phyloP scores from a whole-genome alignment of 2,329 filamentous ascomycete genomes.

The Aureobasidium subglaciale region DNA sequence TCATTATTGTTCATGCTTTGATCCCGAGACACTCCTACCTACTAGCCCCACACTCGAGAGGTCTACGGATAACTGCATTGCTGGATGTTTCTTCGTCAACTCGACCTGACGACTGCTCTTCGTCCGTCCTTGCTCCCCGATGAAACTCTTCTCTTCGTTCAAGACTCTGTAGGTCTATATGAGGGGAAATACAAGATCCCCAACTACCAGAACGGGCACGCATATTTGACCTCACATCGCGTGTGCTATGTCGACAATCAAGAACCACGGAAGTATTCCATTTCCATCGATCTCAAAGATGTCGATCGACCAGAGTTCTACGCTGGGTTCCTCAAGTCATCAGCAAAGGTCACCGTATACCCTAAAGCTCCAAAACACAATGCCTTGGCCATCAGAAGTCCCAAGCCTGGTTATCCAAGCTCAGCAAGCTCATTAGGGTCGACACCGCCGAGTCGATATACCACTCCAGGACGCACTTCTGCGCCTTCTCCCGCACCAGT shows the following conservation, averaged over 20 bases:
- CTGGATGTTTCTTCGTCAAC: conserved; percentile 95
- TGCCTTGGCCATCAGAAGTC: conserved; percentile 49
- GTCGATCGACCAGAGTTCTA: conserved; percentile 89
- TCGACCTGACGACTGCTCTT: conserved; percentile 93
- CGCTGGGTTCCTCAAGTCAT: conserved; percentile 89
- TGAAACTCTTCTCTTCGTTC: conserved; percentile 91
- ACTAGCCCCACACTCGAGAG: background rate
- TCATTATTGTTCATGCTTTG: no score
- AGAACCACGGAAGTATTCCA: conserved; percentile 76
- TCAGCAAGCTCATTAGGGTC: conserved; percentile 44
- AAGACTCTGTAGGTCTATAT: conserved; percentile 95
- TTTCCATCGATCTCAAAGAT: conserved; percentile 81
- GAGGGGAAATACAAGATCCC: conserved; percentile 96
- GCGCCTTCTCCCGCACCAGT: conserved; percentile 44
- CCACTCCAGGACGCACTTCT: conserved; percentile 32
- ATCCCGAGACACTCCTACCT: background rate
- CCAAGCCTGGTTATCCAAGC: conserved; percentile 41
- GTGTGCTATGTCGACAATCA: conserved; percentile 89
- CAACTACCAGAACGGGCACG: conserved; percentile 89
- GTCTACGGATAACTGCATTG: conserved; percentile 20
- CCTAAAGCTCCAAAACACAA: conserved; percentile 69
- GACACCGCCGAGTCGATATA: conserved; percentile 37
- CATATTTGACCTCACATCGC: conserved; percentile 92
- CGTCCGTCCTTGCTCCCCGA: conserved; percentile 87
- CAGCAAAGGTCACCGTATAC: conserved; percentile 81